phyloP scores from a whole-genome alignment of 352 stramenopile genomes.

The Pythium folliculosum region DNA sequence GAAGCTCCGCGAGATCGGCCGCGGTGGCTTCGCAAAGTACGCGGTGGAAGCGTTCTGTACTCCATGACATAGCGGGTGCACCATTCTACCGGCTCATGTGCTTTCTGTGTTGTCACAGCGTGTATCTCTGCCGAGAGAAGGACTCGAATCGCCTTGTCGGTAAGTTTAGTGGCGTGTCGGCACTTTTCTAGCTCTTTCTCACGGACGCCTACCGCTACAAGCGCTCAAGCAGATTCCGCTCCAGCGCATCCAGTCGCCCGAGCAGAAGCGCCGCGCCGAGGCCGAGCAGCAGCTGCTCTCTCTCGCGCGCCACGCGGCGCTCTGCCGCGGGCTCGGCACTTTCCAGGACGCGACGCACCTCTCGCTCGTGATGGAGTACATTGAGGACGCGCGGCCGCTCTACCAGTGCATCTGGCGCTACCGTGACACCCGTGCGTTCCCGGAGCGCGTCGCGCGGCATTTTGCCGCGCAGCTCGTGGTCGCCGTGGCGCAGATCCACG shows the following conservation, averaged over 20 bases:
- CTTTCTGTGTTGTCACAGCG: constrained; percentile 26
- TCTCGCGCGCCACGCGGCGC: constrained; percentile 40
- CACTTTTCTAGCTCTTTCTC: background rate
- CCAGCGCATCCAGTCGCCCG: constrained; percentile 32
- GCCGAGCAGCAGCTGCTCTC: constrained; percentile 54
- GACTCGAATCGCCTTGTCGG: constrained; percentile 33
- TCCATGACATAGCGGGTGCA: background rate
- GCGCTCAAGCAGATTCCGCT: constrained; percentile 62
- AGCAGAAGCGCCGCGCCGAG: constrained; percentile 48
- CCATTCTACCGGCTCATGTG: background rate
- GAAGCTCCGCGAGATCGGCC: constrained; percentile 50
- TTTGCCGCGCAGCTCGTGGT: constrained; percentile 74
- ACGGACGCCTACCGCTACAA: constrained; percentile 13
- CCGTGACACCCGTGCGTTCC: constrained; percentile 38
- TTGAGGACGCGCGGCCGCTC: constrained; percentile 54
- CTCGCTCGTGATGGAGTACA: constrained; percentile 55
- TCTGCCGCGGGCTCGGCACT: constrained; percentile 32
- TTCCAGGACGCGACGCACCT: constrained; percentile 31
- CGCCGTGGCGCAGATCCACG: constrained; percentile 55
- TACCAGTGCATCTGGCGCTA: constrained; percentile 78
- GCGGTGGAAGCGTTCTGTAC: background rate
- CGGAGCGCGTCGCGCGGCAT: constrained; percentile 55
- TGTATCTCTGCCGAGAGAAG: constrained; percentile 49
- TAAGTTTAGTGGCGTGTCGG: constrained; percentile 3
- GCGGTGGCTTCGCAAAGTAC: constrained; percentile 68